Conservation (phyloP, 345 rosid species). For the Rubroshorea leprosula region DNA sequence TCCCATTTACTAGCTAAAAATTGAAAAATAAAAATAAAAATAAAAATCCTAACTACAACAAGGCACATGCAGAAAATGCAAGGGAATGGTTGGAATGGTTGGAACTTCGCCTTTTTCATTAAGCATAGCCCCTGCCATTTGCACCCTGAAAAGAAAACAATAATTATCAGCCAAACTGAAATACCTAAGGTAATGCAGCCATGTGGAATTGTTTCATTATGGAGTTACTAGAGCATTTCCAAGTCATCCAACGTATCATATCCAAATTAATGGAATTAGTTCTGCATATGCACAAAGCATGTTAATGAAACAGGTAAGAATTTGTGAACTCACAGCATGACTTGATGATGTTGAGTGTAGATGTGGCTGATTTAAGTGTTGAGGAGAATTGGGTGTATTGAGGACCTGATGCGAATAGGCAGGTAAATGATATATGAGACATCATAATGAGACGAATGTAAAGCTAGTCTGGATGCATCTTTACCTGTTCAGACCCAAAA, state of each 20-base stretch:
- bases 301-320: not conserved
- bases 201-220: no score
- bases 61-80: no score
- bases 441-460: not conserved
- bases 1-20: no score
- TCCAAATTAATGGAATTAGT: no score
- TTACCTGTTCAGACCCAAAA: conserved; percentile 17
- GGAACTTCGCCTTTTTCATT: not conserved
- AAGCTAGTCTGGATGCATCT: not conserved
- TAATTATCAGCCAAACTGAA: no score
- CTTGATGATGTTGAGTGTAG: conserved; percentile 21
- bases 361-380: conserved; percentile 6
- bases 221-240: no score
- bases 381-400: conserved; percentile 9
- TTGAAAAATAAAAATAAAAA: no score
- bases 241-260: no score
- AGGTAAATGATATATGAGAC: not conserved
- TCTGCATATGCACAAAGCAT: conserved; percentile 1
- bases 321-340: not conserved
- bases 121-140: not conserved
- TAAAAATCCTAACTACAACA: no score
- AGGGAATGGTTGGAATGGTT: no score
- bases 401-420: conserved; percentile 8
- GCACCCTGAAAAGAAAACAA: not conserved
- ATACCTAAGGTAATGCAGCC: no score